Conservation (phyloP, 768 basidiomycete genomes). For the Leccinum obscurum region DNA sequence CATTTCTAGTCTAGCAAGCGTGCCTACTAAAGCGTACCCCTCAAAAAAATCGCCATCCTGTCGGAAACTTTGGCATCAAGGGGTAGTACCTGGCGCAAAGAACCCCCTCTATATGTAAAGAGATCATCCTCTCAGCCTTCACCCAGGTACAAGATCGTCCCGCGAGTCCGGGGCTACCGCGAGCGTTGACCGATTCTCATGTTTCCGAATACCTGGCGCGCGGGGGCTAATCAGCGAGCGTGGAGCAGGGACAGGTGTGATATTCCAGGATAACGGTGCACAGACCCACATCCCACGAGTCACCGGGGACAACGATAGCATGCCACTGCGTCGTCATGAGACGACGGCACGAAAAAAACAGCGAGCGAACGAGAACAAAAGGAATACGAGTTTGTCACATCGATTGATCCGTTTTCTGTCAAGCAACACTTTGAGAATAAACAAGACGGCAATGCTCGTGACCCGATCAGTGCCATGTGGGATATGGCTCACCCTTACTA, state of each 20-base stretch:
- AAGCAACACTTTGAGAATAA: background rate
- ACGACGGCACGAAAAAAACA: background rate
- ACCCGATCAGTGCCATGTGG: background rate
- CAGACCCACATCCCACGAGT: background rate
- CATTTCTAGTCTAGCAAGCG: background rate
- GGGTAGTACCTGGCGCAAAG: background rate
- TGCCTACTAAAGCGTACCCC: background rate
- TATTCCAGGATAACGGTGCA: background rate
- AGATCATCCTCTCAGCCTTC: slow-evolving; percentile 3
- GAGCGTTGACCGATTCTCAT: background rate
- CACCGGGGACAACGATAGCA: background rate
- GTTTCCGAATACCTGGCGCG: background rate
- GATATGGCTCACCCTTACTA: background rate
- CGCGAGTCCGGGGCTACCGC: background rate
- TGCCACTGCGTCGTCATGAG: background rate
- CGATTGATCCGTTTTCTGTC: slow-evolving; percentile 4
- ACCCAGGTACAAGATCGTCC: slow-evolving; percentile 13
- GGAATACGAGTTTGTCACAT: background rate
- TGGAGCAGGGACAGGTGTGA: background rate
- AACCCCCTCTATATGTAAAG: slow-evolving; percentile 1
- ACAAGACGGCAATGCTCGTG: background rate
- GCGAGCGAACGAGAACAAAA: background rate
- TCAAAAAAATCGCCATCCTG: slow-evolving; percentile 7
- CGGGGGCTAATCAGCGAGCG: background rate
- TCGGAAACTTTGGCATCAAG: slow-evolving; percentile 17